phyloP scores from a whole-genome alignment of 352 stramenopile species.

The Phytophthora gonapodyides region DNA sequence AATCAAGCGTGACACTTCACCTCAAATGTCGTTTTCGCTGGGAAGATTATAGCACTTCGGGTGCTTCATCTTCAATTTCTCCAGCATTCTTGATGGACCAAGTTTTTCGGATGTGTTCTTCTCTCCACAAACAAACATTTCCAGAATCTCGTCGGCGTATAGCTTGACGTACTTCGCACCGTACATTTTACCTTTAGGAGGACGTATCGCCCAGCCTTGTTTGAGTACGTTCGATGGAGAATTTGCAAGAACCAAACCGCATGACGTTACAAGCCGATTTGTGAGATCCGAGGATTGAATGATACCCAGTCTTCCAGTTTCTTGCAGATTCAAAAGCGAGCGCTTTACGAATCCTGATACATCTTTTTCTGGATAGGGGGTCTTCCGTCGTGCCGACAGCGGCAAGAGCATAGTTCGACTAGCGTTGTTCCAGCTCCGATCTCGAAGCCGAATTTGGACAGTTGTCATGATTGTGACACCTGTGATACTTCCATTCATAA shows the following conservation, averaged over 20 bases:
- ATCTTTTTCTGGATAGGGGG: not conserved
- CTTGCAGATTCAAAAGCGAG: not conserved
- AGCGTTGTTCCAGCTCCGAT: too few species aligned
- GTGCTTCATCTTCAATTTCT: not conserved
- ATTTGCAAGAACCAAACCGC: not conserved
- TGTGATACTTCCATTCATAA: too few species aligned
- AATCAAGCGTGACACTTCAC: slow-evolving; percentile 1
- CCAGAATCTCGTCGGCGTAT: slow-evolving; percentile 8
- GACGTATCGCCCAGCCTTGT: slow-evolving; percentile 9
- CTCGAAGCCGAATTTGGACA: too few species aligned
- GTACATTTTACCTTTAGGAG: not conserved
- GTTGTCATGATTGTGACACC: too few species aligned
- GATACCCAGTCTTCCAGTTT: not conserved
- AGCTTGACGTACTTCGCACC: slow-evolving; percentile 3
- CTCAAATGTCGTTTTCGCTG: slow-evolving; percentile 8
- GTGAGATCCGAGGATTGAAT: too few species aligned
- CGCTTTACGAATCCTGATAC: not conserved
- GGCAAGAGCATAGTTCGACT: too few species aligned
- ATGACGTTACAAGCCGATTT: too few species aligned
- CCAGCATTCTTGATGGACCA: slow-evolving; percentile 4
- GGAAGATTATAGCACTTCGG: slow-evolving; percentile 7
- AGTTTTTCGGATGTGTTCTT: slow-evolving; percentile 6
- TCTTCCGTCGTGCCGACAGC: too few species aligned
- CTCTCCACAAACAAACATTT: slow-evolving; percentile 11
- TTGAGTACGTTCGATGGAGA: not conserved